These are phyloP conservation scores for Euphorbia tirucalli DNA, from an alignment of 345 rosid genomes.

Conservation along the genomic window DNA sequence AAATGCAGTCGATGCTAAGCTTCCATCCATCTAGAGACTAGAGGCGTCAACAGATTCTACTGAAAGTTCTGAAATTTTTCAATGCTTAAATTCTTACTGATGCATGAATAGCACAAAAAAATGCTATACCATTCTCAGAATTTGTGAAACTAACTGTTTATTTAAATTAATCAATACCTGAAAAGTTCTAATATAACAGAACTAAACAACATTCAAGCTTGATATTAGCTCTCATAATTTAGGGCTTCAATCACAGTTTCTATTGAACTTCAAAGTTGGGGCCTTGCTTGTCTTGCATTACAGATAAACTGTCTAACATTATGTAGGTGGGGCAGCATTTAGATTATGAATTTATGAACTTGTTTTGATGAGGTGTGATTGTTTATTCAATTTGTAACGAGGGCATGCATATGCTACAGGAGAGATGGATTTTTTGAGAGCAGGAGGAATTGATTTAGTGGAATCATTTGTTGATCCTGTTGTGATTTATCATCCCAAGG, in stretches of 20 bases:
- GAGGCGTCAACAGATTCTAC: not conserved
- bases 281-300: not conserved
- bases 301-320: not conserved
- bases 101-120: not conserved
- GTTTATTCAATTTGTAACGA: no score
- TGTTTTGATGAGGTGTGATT: no score
- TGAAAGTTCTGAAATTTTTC: not conserved
- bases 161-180: not conserved
- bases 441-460: conserved; percentile 31
- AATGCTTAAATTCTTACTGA: not conserved
- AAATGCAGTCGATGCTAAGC: not conserved
- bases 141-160: not conserved
- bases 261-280: not conserved
- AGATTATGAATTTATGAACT: not conserved
- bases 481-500: conserved; percentile 50
- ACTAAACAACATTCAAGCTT: not conserved
- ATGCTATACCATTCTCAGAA: not conserved
- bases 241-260: not conserved
- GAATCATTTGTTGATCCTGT: conserved; percentile 51
- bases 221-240: not conserved
- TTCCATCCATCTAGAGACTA: not conserved
- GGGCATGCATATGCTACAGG: conserved; percentile 25
- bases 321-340: not conserved
- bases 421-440: conserved; percentile 46
- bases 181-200: not conserved